Base-by-base conservation (phyloP, 108 stramenopile species). In the Tribonema minus region DNA sequence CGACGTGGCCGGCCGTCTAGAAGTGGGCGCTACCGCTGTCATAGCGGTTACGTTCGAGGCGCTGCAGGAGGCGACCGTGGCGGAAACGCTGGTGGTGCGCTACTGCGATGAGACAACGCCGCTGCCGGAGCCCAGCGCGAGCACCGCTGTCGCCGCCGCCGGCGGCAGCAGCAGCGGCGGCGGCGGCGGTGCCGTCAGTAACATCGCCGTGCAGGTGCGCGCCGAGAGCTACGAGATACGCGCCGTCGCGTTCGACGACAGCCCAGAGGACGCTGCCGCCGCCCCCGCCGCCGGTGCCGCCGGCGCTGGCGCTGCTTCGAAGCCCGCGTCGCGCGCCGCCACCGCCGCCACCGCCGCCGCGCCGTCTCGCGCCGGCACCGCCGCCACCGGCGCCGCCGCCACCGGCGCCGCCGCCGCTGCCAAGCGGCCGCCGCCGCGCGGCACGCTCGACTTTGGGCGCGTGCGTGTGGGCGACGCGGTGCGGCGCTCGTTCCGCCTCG, bases 191-290 rank as follows among this genome's bases (percentile, higher is more conserved):
- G n/a, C n/a, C n/a, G n/a, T n/a, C n/a, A n/a, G n/a, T n/a, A n/a
- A n/a, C n/a, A n/a, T n/a, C n/a, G n/a, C n/a, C n/a, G 33, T 88
- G 20, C 27, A 37, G 23, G 67, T 87, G 36, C 40, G 65, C n/a
- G 87, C 87, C 1, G 88, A 88, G 67, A 83, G 85, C 12, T 88
- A 88, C 82, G 46, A 31, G 59, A 88, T 88, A 68, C 37, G 82
- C 29, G 88, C 87, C 1, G 79, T 86, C 2, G 85, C 74, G 20
- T 81, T 87, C 41, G 85, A 85, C 29, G 77, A 72, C 27, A 76
- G 66, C 12, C 67, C 70, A n/a, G 84, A 77, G 37, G 29, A 36
- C 2, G 64, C 64, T 2, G 58, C 28, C 34, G 73, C 73, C 26
- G 73, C 64, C 26, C 63, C n/a, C 0, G n/a, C n/a, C n/a, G n/a